phyloP scores from a whole-genome alignment of 2,329 filamentous ascomycete species.

The Alternaria brassicae region DNA sequence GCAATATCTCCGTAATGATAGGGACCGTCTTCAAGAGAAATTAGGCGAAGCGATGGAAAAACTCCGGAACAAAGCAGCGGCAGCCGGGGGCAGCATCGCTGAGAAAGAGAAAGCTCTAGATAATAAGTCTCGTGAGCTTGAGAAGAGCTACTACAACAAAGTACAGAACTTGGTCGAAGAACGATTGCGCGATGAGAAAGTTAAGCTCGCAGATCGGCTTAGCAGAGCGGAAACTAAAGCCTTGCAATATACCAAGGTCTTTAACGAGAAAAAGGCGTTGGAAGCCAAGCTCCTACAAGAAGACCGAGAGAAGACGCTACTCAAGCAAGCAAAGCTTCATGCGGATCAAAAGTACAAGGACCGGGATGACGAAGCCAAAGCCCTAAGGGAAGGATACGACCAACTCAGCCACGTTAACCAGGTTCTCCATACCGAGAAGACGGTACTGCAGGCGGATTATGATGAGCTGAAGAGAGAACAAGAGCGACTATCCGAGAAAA shows the following conservation, averaged over 20 bases:
- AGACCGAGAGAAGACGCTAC: background rate
- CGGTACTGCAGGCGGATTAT: background rate
- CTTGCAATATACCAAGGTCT: background rate
- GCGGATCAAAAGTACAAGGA: background rate
- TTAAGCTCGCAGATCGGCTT: background rate
- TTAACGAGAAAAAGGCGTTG: background rate
- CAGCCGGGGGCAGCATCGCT: background rate
- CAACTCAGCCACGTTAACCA: background rate
- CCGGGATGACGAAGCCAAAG: background rate
- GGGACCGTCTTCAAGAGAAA: too few species aligned
- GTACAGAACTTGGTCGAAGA: constrained; percentile 1
- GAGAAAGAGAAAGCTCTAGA: background rate
- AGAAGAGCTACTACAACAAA: background rate
- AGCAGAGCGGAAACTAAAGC: background rate
- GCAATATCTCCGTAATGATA: background rate
- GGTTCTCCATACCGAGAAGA: background rate
- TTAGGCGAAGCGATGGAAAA: background rate
- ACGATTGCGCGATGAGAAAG: background rate
- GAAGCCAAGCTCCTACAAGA: background rate
- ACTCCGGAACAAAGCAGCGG: background rate
- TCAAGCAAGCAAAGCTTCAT: background rate
- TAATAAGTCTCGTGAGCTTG: background rate
- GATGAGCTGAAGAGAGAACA: background rate
- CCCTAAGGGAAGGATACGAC: background rate
- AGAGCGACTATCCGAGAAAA: background rate